A percentile compares a stretch with the other conserved stretches of the same genome.
These are phyloP conservation scores for Cardiospermum halicacabum DNA, from an alignment of 345 rosid species.

Conservation along the genomic window DNA sequence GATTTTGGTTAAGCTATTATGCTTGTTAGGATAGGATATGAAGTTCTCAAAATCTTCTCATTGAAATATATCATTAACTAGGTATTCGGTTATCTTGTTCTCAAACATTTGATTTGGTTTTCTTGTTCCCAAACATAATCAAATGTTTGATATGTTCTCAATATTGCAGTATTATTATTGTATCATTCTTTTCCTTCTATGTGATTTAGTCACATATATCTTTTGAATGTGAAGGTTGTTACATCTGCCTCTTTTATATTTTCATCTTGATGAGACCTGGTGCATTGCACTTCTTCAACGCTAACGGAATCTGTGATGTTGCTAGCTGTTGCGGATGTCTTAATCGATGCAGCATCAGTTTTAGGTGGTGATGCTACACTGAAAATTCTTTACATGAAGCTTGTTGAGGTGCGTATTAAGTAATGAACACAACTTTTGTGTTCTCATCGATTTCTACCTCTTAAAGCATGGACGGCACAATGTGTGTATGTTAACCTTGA, in stretches of 20 bases:
- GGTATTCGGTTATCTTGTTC: background rate
- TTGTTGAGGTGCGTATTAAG: slow-evolving; percentile 62
- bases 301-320: slow-evolving; percentile 43
- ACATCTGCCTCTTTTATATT: slow-evolving; percentile 15
- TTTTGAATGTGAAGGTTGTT: slow-evolving; percentile 17
- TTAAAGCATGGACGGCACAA: background rate
- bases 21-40: background rate
- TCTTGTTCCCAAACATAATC: background rate
- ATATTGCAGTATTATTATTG: slow-evolving; percentile 1
- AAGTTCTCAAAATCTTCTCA: background rate
- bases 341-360: slow-evolving; percentile 87
- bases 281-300: slow-evolving; percentile 14
- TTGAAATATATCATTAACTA: background rate
- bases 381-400: slow-evolving; percentile 80
- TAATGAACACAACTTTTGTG: background rate
- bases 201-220: slow-evolving; percentile 12
- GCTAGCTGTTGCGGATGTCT: slow-evolving; percentile 94
- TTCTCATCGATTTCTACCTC: background rate
- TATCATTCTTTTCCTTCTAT: background rate
- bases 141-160: background rate
- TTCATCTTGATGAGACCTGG: slow-evolving; percentile 19
- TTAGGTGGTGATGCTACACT: slow-evolving; percentile 86
- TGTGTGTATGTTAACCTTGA: background rate
- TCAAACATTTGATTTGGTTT: too few species aligned
- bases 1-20: background rate